Percentiles rank a stretch among this genome's conserved stretches.
These are phyloP conservation scores for Oryza australiensis DNA, from an alignment of 176 grass and related monocot species.

Conservation along the genomic window DNA sequence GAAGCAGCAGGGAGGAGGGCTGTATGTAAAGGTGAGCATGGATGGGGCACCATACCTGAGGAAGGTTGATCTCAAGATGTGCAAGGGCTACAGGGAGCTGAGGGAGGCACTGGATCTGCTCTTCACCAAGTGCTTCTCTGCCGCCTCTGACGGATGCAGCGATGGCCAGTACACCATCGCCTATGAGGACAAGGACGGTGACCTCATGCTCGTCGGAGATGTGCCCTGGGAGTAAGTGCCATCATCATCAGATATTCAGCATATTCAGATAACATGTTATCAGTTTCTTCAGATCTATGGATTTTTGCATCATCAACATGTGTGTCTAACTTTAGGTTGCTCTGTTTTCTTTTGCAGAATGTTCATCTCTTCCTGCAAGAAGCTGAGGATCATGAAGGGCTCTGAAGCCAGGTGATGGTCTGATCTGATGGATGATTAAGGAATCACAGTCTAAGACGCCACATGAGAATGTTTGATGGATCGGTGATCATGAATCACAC, in stretches of 20 bases:
- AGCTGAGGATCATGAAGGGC: conserved; percentile 83
- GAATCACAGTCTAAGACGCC: not conserved
- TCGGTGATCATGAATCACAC: not conserved
- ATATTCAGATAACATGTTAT: not conserved
- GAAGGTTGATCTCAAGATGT: conserved; percentile 83
- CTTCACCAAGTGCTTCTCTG: conserved; percentile 67
- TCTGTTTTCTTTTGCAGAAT: conserved; percentile 46
- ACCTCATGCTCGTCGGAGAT: conserved; percentile 91
- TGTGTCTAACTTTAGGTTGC: not conserved
- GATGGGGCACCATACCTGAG: conserved; percentile 89
- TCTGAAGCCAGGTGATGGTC: conserved; percentile 61
- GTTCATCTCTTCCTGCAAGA: conserved; percentile 93
- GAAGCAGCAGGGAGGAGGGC: conserved; percentile 41
- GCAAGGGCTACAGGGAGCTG: conserved; percentile 76
- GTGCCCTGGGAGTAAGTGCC: conserved; percentile 90
- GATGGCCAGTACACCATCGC: conserved; percentile 49
- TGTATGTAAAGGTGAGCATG: conserved; percentile 93
- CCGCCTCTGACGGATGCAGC: not conserved
- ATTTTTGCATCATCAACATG: not conserved
- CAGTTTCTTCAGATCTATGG: not conserved
- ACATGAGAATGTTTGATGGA: not conserved
- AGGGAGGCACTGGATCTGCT: conserved; percentile 61
- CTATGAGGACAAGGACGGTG: conserved; percentile 90
- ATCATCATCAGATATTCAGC: not conserved
- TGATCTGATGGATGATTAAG: not conserved